A percentile compares a stretch with the other conserved stretches of the same genome.
Evolutionary conservation across 2,329 filamentous ascomycete species (phyloP).

Genomic region (Stemphylium beticola): DNA sequence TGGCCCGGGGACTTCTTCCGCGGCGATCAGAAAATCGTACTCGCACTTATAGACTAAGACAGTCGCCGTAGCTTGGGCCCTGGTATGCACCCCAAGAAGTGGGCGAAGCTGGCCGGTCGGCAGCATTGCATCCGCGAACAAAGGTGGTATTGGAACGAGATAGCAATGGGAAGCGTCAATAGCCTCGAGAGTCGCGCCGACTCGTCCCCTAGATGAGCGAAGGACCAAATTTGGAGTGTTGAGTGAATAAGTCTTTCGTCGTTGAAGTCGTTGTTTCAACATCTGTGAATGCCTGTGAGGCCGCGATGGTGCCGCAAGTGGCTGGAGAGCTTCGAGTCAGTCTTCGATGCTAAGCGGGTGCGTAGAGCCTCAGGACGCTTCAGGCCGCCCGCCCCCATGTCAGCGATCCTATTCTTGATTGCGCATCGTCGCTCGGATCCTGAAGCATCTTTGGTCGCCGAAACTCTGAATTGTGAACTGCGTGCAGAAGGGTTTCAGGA

Average conservation of each 20-base stretch:
- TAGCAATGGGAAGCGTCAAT: no score
- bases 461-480: background rate
- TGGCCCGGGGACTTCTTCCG: background rate
- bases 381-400: background rate
- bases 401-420: background rate
- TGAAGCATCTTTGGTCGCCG: background rate
- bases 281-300: background rate
- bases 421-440: background rate
- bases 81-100: background rate
- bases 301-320: background rate
- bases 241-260: background rate
- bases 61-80: background rate
- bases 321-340: background rate
- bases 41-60: background rate
- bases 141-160: background rate
- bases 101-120: background rate
- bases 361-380: background rate
- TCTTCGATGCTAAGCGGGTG: background rate
- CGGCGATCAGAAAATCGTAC: background rate
- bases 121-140: background rate
- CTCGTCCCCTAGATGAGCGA: no score
- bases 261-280: background rate
- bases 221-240: background rate
- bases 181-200: no score
- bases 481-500: background rate